Conservation (phyloP, 768 basidiomycete genomes). For the Termitomyces sp. region DNA sequence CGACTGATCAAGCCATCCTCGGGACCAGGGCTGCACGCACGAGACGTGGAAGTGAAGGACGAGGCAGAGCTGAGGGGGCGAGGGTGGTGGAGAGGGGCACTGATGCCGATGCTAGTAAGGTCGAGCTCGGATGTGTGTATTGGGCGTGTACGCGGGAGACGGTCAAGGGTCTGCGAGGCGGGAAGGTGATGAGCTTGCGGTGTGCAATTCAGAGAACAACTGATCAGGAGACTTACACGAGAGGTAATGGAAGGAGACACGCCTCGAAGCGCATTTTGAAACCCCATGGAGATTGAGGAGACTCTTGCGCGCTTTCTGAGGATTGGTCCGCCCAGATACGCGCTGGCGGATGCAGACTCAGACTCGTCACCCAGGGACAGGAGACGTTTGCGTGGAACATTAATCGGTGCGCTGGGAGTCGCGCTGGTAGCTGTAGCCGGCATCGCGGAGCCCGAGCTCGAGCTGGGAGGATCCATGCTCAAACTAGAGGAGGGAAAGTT, state of each 20-base stretch:
- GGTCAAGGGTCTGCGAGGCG: background rate
- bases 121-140: background rate
- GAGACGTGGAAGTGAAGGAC: conserved; percentile 18
- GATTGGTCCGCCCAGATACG: conserved; percentile 1
- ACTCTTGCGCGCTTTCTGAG: conserved; percentile 26
- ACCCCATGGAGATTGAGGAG: conserved; percentile 14
- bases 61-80: conserved; percentile 19
- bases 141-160: background rate
- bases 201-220: background rate
- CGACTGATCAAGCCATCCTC: conserved; percentile 16
- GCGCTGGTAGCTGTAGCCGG: background rate
- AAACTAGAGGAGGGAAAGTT: background rate
- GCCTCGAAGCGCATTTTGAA: background rate
- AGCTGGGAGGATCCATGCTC: background rate
- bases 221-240: background rate
- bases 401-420: background rate
- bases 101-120: background rate
- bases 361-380: conserved; percentile 15
- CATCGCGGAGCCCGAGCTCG: background rate
- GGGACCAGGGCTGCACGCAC: conserved; percentile 18
- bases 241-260: background rate
- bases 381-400: background rate
- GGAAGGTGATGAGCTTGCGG: background rate
- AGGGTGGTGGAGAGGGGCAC: conserved; percentile 2
- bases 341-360: conserved; percentile 7